Conservation (phyloP, 495 filamentous ascomycete species). For the Penicillium arizonense region DNA sequence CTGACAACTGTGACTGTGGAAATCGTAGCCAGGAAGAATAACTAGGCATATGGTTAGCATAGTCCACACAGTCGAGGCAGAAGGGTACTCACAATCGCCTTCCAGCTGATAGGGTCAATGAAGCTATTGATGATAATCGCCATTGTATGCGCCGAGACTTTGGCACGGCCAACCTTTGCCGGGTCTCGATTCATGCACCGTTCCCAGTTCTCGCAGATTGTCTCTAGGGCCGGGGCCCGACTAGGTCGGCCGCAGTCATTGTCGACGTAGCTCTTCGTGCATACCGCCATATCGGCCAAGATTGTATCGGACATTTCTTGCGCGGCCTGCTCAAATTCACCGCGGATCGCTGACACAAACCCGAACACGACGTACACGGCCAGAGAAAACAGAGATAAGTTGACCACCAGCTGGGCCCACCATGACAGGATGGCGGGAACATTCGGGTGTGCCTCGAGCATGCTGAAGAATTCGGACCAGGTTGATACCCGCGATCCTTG, state of each 20-base stretch:
- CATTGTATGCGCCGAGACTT: conserved; percentile 72
- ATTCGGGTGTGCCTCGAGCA: conserved; percentile 74
- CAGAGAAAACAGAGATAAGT: conserved; percentile 65
- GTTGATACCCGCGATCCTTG: conserved; percentile 28
- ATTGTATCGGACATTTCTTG: conserved; percentile 61
- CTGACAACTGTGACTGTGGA: conserved; percentile 42
- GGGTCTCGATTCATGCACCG: conserved; percentile 81
- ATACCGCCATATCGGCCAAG: conserved; percentile 69
- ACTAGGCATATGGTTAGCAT: conserved; percentile 25
- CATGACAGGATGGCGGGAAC: conserved; percentile 83
- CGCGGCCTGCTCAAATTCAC: conserved; percentile 72
- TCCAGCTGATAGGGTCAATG: conserved; percentile 69
- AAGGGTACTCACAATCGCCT: conserved; percentile 59
- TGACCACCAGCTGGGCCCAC: conserved; percentile 81
- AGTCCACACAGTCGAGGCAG: not conserved
- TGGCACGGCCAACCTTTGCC: conserved; percentile 60
- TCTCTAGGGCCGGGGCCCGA: conserved; percentile 70
- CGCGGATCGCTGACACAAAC: conserved; percentile 66
- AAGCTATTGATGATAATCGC: conserved; percentile 77
- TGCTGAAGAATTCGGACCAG: conserved; percentile 59
- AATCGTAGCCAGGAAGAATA: conserved; percentile 43
- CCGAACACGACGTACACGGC: conserved; percentile 69
- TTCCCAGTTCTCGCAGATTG: conserved; percentile 74
- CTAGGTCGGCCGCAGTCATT: conserved; percentile 67
- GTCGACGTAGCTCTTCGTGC: conserved; percentile 63